Evolutionary conservation across 441 rosid species (phyloP).

Genomic region (Arabidopsis lyrata): DNA sequence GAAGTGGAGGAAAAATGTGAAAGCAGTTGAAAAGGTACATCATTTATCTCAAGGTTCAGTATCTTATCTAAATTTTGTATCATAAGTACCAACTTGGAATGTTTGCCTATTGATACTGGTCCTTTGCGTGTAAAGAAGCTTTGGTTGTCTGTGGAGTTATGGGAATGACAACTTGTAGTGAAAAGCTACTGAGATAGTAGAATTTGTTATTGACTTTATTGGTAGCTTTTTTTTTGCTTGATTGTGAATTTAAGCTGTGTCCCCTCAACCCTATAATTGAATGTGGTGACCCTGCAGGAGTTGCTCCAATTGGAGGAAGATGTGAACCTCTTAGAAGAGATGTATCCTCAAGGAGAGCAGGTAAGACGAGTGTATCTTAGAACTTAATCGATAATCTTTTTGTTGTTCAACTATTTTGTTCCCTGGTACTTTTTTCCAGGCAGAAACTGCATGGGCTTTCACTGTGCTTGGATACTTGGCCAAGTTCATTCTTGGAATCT

Average conservation of each 20-base stretch:
- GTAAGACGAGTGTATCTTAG: slow-evolving; percentile 47
- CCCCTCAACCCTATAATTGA: slow-evolving; percentile 2
- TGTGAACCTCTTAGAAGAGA: slow-evolving; percentile 93
- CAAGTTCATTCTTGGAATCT: slow-evolving; percentile 83
- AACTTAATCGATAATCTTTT: slow-evolving; percentile 13
- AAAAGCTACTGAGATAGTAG: slow-evolving; percentile 18
- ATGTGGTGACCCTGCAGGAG: slow-evolving; percentile 64
- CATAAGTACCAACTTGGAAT: slow-evolving; percentile 5
- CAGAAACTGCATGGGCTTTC: slow-evolving; percentile 98
- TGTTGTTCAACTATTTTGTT: slow-evolving; percentile 18
- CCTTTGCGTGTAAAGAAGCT: slow-evolving; percentile 3
- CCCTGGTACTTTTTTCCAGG: slow-evolving; percentile 55
- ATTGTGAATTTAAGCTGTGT: slow-evolving; percentile 5
- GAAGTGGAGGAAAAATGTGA: slow-evolving; percentile 97
- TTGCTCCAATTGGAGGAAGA: slow-evolving; percentile 95
- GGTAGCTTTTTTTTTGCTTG: slow-evolving; percentile 3
- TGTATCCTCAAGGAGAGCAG: slow-evolving; percentile 99
- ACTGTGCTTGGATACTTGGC: slow-evolving; percentile 97
- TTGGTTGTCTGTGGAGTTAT: slow-evolving; percentile 5
- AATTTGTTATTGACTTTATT: slow-evolving; percentile 4
- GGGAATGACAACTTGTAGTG: slow-evolving; percentile 7
- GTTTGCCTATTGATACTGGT: slow-evolving; percentile 15
- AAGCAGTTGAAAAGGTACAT: slow-evolving; percentile 88
- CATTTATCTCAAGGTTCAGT: slow-evolving; percentile 12
- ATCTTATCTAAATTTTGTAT: slow-evolving; percentile 16